Percentiles rank a stretch among this genome's conserved stretches.
phyloP scores from a whole-genome alignment of 345 rosid species.

The Hibiscus trionum region DNA sequence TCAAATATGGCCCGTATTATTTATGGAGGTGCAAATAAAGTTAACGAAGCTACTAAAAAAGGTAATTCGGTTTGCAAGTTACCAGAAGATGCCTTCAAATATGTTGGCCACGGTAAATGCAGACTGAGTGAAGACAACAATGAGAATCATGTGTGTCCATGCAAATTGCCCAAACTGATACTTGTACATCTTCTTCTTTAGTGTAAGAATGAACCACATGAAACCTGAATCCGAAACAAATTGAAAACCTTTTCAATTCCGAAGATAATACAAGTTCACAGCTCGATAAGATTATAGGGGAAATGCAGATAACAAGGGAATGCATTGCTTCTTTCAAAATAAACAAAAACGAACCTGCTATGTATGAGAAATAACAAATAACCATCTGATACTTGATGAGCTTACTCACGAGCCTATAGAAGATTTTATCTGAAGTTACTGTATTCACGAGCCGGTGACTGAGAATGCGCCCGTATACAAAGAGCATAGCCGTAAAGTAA shows the following conservation, averaged over 20 bases:
- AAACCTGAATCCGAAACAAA: constrained; percentile 44
- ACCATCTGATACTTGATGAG: constrained; percentile 68
- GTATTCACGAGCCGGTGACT: constrained; percentile 62
- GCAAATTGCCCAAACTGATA: constrained; percentile 98
- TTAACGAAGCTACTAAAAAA: neutral
- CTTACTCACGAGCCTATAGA: constrained; percentile 48
- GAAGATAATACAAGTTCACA: neutral
- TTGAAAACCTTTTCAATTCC: neutral
- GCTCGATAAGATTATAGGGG: constrained; percentile 7
- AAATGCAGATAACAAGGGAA: neutral
- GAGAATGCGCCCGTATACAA: constrained; percentile 66
- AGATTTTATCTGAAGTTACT: constrained; percentile 44
- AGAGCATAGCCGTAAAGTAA: constrained; percentile 68
- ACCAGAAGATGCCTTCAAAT: constrained; percentile 97
- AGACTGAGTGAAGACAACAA: constrained; percentile 88
- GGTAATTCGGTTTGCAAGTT: constrained; percentile 2
- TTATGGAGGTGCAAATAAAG: neutral
- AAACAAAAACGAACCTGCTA: constrained; percentile 44
- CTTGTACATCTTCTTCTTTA: constrained; percentile 95
- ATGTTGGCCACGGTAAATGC: constrained; percentile 89
- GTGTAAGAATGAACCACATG: constrained; percentile 92
- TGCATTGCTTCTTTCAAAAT: neutral
- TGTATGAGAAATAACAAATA: constrained; percentile 56
- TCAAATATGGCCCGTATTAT: neutral
- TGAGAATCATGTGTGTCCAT: constrained; percentile 98